These are phyloP conservation scores for Peribolospora baueri DNA, from an alignment of 768 basidiomycete genomes.

Conservation along the genomic window DNA sequence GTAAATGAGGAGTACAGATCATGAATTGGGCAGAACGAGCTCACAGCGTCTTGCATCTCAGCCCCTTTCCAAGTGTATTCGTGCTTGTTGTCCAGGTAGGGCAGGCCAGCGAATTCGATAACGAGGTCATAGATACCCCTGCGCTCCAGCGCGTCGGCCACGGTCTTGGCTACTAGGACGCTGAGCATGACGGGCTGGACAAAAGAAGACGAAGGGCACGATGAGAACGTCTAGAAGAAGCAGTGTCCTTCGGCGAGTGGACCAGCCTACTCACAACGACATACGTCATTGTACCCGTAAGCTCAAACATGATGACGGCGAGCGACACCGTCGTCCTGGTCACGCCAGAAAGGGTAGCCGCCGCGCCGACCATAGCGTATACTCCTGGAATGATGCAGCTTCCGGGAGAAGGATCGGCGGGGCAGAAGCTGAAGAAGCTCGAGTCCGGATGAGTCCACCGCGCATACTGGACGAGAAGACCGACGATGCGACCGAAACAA, in stretches of 20 bases:
- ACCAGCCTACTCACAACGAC: conserved; percentile 21
- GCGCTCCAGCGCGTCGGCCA: conserved; percentile 65
- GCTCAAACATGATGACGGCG: conserved; percentile 69
- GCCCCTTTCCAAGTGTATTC: conserved; percentile 65
- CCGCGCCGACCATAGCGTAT: conserved; percentile 40
- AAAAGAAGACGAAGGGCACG: conserved; percentile 34
- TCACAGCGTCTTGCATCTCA: conserved; percentile 52
- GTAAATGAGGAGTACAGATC: neutral
- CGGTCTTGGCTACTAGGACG: conserved; percentile 68
- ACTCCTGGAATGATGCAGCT: conserved; percentile 57
- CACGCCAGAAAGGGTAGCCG: conserved; percentile 80
- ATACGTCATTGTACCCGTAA: conserved; percentile 81
- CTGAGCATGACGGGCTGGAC: conserved; percentile 12
- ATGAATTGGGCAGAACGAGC: conserved; percentile 16
- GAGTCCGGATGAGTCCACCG: conserved; percentile 38
- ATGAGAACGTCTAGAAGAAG: conserved; percentile 30
- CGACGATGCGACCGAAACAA: conserved; percentile 68
- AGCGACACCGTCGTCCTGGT: conserved; percentile 80
- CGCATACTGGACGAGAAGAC: conserved; percentile 52
- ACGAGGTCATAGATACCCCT: conserved; percentile 94
- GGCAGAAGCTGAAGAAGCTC: conserved; percentile 40
- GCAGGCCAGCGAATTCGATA: conserved; percentile 74
- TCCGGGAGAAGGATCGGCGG: conserved; percentile 25
- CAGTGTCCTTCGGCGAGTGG: no score
- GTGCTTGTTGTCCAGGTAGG: conserved; percentile 74